These are phyloP conservation scores for Viscum album DNA, from an alignment of 177 flowering plant species.

Conservation along the genomic window DNA sequence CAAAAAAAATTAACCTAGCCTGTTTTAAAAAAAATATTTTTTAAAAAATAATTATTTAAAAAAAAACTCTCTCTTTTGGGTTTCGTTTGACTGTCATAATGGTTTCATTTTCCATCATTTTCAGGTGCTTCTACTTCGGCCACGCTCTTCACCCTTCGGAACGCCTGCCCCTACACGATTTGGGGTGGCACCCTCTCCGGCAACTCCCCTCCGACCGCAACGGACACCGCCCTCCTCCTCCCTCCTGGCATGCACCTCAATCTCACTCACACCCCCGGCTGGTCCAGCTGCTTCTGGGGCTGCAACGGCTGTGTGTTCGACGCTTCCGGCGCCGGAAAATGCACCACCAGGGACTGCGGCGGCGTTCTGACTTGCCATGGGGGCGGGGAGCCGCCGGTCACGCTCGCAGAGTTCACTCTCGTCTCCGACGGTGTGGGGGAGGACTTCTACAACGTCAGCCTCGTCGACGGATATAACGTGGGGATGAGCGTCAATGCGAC, in stretches of 20 bases:
- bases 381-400: conserved; percentile 57
- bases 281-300: conserved; percentile 89
- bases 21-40: too few species aligned
- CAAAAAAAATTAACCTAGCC: too few species aligned
- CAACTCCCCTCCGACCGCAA: conserved; percentile 42
- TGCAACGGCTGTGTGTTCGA: conserved; percentile 83
- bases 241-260: conserved; percentile 46
- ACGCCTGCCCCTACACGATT: conserved; percentile 57
- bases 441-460: conserved; percentile 89
- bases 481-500: conserved; percentile 51
- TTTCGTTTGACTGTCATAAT: too few species aligned
- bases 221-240: conserved; percentile 63
- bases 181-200: conserved; percentile 83
- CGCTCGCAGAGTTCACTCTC: conserved; percentile 82
- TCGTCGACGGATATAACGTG: conserved; percentile 82
- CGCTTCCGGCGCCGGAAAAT: conserved; percentile 46
- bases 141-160: conserved; percentile 60
- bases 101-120: too few species aligned
- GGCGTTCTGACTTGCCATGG: conserved; percentile 42
- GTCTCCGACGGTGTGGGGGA: too few species aligned
- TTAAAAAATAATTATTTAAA: too few species aligned
- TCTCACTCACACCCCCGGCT: conserved; percentile 56
- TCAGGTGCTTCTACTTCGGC: too few species aligned
- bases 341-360: conserved; percentile 74
- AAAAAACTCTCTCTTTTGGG: too few species aligned